phyloP scores from a whole-genome alignment of 495 filamentous ascomycete species.

The Hapsidospora chrysogenum region DNA sequence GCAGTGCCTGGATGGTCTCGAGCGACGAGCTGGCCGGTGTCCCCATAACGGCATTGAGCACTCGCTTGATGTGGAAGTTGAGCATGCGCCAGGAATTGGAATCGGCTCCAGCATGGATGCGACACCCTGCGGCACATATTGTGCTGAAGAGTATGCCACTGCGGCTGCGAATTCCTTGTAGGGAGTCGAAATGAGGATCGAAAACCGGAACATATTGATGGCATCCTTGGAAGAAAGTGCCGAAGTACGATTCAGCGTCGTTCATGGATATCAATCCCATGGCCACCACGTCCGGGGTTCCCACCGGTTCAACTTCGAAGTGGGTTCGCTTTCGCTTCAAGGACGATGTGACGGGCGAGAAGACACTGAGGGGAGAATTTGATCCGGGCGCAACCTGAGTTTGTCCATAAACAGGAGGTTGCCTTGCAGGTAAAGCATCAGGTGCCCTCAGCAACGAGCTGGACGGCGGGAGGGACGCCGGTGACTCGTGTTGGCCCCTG shows the following conservation, averaged over 20 bases:
- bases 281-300: neutral
- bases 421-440: neutral
- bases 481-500: too few species aligned
- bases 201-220: constrained; percentile 32
- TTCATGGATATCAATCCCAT: neutral
- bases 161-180: constrained; percentile 20
- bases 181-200: constrained; percentile 23
- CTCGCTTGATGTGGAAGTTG: constrained; percentile 23
- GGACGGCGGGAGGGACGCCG: too few species aligned
- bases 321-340: too few species aligned
- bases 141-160: constrained; percentile 29
- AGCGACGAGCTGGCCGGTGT: constrained; percentile 18
- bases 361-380: neutral
- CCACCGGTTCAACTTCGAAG: neutral
- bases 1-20: constrained; percentile 32
- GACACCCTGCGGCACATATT: constrained; percentile 31
- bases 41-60: constrained; percentile 28
- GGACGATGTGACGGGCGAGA: too few species aligned
- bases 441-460: neutral
- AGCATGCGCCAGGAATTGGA: constrained; percentile 21
- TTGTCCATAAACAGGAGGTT: neutral
- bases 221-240: constrained; percentile 28
- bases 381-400: neutral
- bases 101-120: constrained; percentile 12
- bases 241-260: constrained; percentile 3